Evolutionary conservation across 2,329 filamentous ascomycete genomes (phyloP).

Genomic region (Nigrospora oryzae): DNA sequence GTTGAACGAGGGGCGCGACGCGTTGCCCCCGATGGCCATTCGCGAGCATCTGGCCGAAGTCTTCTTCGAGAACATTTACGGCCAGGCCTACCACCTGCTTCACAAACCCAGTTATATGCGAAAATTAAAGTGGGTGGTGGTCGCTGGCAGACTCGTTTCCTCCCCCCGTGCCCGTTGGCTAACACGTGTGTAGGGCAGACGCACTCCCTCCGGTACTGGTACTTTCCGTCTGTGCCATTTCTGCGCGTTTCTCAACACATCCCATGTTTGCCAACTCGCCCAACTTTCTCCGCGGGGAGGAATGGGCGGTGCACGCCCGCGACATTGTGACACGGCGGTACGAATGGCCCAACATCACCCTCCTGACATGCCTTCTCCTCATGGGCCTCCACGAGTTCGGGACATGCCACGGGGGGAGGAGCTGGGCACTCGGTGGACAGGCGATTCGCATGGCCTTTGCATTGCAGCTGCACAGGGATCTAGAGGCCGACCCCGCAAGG

Average conservation of each 20-base stretch:
- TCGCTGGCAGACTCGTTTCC: not conserved
- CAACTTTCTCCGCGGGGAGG: slow-evolving; percentile 80
- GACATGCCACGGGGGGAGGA: slow-evolving; percentile 89
- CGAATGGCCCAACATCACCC: slow-evolving; percentile 93
- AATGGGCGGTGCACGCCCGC: slow-evolving; percentile 82
- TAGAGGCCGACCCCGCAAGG: slow-evolving; percentile 71
- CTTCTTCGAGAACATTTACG: slow-evolving; percentile 93
- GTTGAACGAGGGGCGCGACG: slow-evolving; percentile 72
- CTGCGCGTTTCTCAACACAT: slow-evolving; percentile 90
- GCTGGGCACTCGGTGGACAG: slow-evolving; percentile 92
- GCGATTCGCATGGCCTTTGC: slow-evolving; percentile 97
- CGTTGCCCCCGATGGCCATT: slow-evolving; percentile 74
- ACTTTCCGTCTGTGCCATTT: slow-evolving; percentile 88
- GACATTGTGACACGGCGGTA: slow-evolving; percentile 82
- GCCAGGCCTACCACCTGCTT: slow-evolving; percentile 86
- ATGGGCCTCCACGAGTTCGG: slow-evolving; percentile 92
- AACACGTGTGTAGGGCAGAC: slow-evolving; percentile 46
- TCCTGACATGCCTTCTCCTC: slow-evolving; percentile 81
- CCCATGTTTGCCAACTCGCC: slow-evolving; percentile 68
- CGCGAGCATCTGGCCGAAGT: slow-evolving; percentile 91
- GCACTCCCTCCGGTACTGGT: slow-evolving; percentile 83
- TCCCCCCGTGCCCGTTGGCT: slow-evolving; percentile 8
- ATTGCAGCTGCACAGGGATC: slow-evolving; percentile 83
- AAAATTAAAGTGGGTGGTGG: slow-evolving; percentile 54
- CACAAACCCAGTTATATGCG: slow-evolving; percentile 98